phyloP scores from a whole-genome alignment of 257 asterid species.

The Nicotiana tabacum region DNA sequence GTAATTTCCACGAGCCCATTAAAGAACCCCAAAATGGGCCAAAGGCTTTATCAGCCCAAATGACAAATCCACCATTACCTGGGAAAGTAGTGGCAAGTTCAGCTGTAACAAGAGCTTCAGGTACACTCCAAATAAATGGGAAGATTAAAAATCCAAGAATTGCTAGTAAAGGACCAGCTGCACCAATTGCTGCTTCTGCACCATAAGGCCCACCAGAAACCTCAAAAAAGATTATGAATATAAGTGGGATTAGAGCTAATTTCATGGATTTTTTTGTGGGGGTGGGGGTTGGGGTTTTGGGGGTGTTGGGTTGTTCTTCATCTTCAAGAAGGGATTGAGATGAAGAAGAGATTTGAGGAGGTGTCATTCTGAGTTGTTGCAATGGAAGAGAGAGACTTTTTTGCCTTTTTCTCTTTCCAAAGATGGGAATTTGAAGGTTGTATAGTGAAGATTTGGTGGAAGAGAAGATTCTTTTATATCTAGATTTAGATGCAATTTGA shows the following conservation, averaged over 20 bases:
- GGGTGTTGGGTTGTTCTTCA: slow-evolving; percentile 11
- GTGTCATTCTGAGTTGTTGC: neutral
- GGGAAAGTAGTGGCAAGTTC: slow-evolving; percentile 59
- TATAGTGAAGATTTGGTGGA: neutral
- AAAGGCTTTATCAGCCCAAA: slow-evolving; percentile 57
- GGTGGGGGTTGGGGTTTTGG: neutral
- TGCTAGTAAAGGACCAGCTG: slow-evolving; percentile 51
- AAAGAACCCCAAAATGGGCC: slow-evolving; percentile 60
- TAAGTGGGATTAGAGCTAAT: slow-evolving; percentile 35
- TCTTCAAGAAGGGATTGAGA: slow-evolving; percentile 23
- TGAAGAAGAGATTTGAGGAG: slow-evolving; percentile 9
- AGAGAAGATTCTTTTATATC: neutral
- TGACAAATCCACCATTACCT: slow-evolving; percentile 57
- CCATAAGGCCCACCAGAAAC: slow-evolving; percentile 63
- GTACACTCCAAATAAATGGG: slow-evolving; percentile 52
- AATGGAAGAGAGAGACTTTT: neutral
- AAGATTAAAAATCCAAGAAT: slow-evolving; percentile 46
- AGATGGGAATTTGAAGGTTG: neutral
- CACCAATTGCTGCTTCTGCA: slow-evolving; percentile 50
- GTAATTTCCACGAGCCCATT: slow-evolving; percentile 56
- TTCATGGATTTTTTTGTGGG: slow-evolving; percentile 23
- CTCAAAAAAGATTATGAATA: slow-evolving; percentile 50
- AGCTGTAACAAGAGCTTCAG: slow-evolving; percentile 52
- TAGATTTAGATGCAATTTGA: neutral
- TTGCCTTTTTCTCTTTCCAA: neutral